Evolutionary conservation across 306 rosid species (phyloP).

Genomic region (Boehmeria nivea): DNA sequence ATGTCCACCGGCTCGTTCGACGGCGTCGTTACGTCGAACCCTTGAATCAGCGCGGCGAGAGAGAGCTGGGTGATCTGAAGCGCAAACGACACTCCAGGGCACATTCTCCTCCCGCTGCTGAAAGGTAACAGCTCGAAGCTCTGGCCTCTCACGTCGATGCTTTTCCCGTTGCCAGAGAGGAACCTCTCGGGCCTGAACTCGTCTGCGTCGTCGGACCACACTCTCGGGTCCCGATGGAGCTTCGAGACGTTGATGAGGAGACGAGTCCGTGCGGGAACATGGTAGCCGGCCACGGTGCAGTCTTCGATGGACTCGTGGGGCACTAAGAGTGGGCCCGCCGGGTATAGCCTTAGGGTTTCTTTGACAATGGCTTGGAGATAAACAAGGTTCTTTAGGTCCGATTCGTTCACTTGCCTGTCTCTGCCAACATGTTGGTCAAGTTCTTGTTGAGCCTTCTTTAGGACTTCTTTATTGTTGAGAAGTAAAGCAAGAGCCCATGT

Average conservation of each 20-base stretch:
- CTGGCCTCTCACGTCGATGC: constrained; percentile 22
- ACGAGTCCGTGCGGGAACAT: constrained; percentile 20
- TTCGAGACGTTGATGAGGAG: constrained; percentile 18
- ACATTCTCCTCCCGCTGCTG: constrained; percentile 33
- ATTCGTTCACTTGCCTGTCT: too few relatives aligned
- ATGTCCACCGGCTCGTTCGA: too few relatives aligned
- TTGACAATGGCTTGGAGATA: constrained; percentile 31
- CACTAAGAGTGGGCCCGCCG: constrained; percentile 11
- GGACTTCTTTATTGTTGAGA: too few relatives aligned
- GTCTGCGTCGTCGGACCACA: constrained; percentile 27
- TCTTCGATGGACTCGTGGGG: constrained; percentile 27
- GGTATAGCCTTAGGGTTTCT: constrained; percentile 30
- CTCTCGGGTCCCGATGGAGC: constrained; percentile 28
- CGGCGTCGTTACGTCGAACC: too few relatives aligned
- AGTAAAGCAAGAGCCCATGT: too few relatives aligned
- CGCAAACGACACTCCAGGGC: constrained; percentile 26
- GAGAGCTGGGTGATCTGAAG: constrained; percentile 16
- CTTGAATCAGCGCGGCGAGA: too few relatives aligned
- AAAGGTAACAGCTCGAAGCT: constrained; percentile 26
- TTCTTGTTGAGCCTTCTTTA: too few relatives aligned
- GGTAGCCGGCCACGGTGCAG: constrained; percentile 25
- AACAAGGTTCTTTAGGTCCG: too few relatives aligned
- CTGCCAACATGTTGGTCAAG: too few relatives aligned
- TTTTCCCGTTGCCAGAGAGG: background rate
- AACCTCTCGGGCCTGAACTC: constrained; percentile 28